Base-by-base conservation (phyloP, 1,139 yeast genomes). In the Blastobotrys petasosporus region DNA sequence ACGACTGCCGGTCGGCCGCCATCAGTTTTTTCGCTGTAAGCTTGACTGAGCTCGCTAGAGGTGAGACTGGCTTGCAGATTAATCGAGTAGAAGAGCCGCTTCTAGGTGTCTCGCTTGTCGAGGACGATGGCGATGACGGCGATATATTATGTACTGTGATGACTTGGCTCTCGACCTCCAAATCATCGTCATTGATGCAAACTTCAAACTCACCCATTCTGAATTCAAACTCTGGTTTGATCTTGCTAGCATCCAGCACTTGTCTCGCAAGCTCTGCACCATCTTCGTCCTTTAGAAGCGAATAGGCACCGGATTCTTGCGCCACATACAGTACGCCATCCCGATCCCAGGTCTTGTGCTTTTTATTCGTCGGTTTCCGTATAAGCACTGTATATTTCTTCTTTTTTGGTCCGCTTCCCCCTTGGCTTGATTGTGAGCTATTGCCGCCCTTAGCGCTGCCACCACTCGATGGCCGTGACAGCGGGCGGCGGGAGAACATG, bases 301-400 rank as follows among this genome's bases (percentile, higher is more conserved):
- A 53, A 50, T 60, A 38, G 37, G 28, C 54, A 30, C 50, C 49
- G 11, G 23, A 34, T 38, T 55, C 53, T 9, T 39, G 48, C 12
- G 48, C 51, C 2, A 71, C 56, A 0, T 63, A 52, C 4, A 85
- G 69, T 23, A 66, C 64, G 0, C 96, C 97, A 65, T 92, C 98
- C 2, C 95, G 95, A 48, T 87, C 94, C 98, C 98, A 92, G 0
- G 90, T 82, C 61, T 90, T 90, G 63, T 88, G 80, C 70, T 90
- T 88, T 65, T 85, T 86, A 10, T 23, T 42, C 3, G 32, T 25
- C n/a, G 38, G 20, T 36, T 42, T 37, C 8, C 45, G 31, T 7
- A 42, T 12, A 10, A 42, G 37, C 8, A 42, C 45, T 10, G 34
- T 9, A 16, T 42, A 42, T 10, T 31, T 31, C 17, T 41, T 41